phyloP scores from a whole-genome alignment of 2,329 filamentous ascomycete species.

The Eutypa lata region DNA sequence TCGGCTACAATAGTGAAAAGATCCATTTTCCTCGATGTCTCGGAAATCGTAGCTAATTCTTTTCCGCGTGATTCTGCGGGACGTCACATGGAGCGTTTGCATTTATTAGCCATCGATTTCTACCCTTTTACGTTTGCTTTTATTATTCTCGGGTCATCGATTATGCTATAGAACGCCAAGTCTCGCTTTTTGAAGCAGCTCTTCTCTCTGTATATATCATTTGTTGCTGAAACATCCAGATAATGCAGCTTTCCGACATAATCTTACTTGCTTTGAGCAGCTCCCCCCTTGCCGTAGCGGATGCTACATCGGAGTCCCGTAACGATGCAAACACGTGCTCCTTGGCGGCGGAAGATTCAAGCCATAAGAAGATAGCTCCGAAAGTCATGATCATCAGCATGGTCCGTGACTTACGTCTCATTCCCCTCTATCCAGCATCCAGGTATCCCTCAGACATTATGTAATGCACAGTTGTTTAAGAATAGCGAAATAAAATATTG shows the following conservation, averaged over 20 bases:
- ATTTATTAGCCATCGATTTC: too few relatives aligned
- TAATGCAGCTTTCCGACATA: not conserved
- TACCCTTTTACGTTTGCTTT: too few relatives aligned
- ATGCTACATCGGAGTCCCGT: not conserved
- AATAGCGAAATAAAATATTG: too few relatives aligned
- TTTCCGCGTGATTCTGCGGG: too few relatives aligned
- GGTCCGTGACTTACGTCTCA: too few relatives aligned
- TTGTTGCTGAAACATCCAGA: not conserved
- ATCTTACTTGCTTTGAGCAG: not conserved
- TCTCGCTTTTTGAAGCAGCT: not conserved
- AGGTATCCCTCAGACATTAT: constrained; percentile 10
- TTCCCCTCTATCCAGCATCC: not conserved
- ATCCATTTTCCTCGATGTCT: too few relatives aligned
- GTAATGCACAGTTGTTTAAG: too few relatives aligned
- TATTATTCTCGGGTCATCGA: too few relatives aligned
- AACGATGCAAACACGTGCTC: not conserved
- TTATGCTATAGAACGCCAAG: not conserved
- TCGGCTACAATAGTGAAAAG: too few relatives aligned
- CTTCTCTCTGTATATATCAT: not conserved
- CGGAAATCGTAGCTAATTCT: too few relatives aligned
- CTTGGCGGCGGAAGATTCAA: not conserved
- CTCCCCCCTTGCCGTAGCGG: not conserved
- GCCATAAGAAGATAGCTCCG: constrained; percentile 40
- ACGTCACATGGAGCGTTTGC: too few relatives aligned
- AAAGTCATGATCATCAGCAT: constrained; percentile 63